phyloP scores from a whole-genome alignment of 2,329 filamentous ascomycete genomes.

The Fusarium globosum region DNA sequence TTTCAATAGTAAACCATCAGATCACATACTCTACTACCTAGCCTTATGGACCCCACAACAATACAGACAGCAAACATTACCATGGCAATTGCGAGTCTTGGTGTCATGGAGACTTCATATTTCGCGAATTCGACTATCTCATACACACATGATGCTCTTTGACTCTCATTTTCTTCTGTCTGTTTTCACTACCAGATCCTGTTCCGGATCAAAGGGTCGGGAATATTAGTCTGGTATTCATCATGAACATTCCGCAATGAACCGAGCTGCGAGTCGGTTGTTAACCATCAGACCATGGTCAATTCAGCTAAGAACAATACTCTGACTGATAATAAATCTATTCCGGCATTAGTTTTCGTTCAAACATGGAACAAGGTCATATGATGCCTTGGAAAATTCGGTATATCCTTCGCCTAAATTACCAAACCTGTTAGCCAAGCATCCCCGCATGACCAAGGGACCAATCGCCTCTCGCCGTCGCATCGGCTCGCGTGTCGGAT shows the following conservation, averaged over 20 bases:
- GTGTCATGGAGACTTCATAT: background rate
- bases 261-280: background rate
- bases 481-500: conserved; percentile 47
- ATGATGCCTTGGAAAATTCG: background rate
- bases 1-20: background rate
- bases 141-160: background rate
- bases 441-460: conserved; percentile 12
- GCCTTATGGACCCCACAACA: background rate
- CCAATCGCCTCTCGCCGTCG: conserved; percentile 40
- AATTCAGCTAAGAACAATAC: background rate
- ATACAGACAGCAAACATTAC: too few species aligned
- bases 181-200: background rate
- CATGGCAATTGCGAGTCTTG: too few species aligned
- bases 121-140: background rate
- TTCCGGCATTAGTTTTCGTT: background rate
- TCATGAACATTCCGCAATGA: background rate
- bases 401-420: conserved; percentile 5
- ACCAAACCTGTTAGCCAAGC: background rate
- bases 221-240: background rate
- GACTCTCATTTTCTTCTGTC: background rate
- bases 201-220: background rate
- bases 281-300: background rate
- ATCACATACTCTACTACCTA: too few species aligned
- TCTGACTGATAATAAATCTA: background rate
- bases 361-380: conserved; percentile 1